phyloP scores from a whole-genome alignment of 352 stramenopile species.

The Phytophthora chlamydospora region DNA sequence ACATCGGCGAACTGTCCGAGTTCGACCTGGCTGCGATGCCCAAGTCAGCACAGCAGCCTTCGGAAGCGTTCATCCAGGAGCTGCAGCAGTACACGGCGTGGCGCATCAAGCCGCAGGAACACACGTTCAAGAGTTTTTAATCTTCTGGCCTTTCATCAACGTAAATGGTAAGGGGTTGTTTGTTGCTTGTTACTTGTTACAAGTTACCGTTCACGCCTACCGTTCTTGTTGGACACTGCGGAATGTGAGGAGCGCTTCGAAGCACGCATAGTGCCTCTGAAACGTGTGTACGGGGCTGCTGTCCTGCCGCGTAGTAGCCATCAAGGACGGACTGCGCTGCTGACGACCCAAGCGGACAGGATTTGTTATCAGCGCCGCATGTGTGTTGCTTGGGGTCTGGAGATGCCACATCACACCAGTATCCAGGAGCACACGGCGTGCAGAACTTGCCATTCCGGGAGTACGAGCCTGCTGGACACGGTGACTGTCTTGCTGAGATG shows the following conservation, averaged over 20 bases:
- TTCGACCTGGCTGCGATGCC: slow-evolving; percentile 66
- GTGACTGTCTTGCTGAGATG: slow-evolving; percentile 42
- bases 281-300: slow-evolving; percentile 47
- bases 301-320: slow-evolving; percentile 51
- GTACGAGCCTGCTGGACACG: slow-evolving; percentile 65
- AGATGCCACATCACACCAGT: slow-evolving; percentile 57
- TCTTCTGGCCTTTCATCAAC: not conserved
- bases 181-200: slow-evolving; percentile 14
- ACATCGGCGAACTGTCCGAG: slow-evolving; percentile 85
- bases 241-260: slow-evolving; percentile 51
- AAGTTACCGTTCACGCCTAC: slow-evolving; percentile 45
- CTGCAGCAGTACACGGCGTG: slow-evolving; percentile 82
- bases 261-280: slow-evolving; percentile 44
- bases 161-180: slow-evolving; percentile 10
- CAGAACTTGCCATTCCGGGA: slow-evolving; percentile 62
- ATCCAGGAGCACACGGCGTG: slow-evolving; percentile 56
- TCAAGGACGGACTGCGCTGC: slow-evolving; percentile 29
- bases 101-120: slow-evolving; percentile 68
- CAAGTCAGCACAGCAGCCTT: slow-evolving; percentile 54
- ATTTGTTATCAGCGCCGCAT: slow-evolving; percentile 50
- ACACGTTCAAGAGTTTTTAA: slow-evolving; percentile 87
- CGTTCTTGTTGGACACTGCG: slow-evolving; percentile 65
- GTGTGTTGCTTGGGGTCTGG: slow-evolving; percentile 52
- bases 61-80: slow-evolving; percentile 75
- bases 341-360: slow-evolving; percentile 63